A percentile compares a stretch with the other conserved stretches of the same genome.
Evolutionary conservation across 495 filamentous ascomycete genomes (phyloP).

Genomic region (Hypoxylon trugodes): DNA sequence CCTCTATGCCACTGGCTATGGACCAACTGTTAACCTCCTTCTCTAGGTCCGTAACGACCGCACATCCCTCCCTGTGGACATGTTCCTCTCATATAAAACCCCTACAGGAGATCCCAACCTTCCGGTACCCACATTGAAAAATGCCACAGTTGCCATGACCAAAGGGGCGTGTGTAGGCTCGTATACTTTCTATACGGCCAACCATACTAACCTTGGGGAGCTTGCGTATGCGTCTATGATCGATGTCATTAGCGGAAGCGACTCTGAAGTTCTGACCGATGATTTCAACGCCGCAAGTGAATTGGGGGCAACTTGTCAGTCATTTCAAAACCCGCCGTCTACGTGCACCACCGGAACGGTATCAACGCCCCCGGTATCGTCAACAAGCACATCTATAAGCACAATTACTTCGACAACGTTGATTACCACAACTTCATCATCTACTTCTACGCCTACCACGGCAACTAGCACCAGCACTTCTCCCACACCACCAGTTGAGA

Average conservation of each 20-base stretch:
- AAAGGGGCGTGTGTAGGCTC: constrained; percentile 58
- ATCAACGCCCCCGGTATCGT: constrained; percentile 20
- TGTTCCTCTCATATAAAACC: constrained; percentile 59
- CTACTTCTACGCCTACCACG: constrained; percentile 36
- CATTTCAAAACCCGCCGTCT: constrained; percentile 48
- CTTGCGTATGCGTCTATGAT: constrained; percentile 59
- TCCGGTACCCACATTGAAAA: constrained; percentile 59
- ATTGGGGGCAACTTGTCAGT: constrained; percentile 51
- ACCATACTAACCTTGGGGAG: constrained; percentile 54
- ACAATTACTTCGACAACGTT: constrained; percentile 31
- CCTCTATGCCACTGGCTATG: not conserved
- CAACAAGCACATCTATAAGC: constrained; percentile 30
- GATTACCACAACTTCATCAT: constrained; percentile 25
- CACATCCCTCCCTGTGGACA: constrained; percentile 48
- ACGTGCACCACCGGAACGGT: constrained; percentile 27
- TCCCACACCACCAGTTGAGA: constrained; percentile 44
- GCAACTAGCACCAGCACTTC: constrained; percentile 35
- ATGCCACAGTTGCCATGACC: constrained; percentile 54
- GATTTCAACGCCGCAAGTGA: constrained; percentile 53
- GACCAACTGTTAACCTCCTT: constrained; percentile 28
- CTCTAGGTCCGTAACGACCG: constrained; percentile 60
- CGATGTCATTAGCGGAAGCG: constrained; percentile 55
- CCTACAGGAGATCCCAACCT: constrained; percentile 52
- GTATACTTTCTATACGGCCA: constrained; percentile 63
- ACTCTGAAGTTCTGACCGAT: constrained; percentile 40